These are phyloP conservation scores for Colletotrichum nymphaeae DNA, from an alignment of 2,329 filamentous ascomycete genomes.

Conservation along the genomic window DNA sequence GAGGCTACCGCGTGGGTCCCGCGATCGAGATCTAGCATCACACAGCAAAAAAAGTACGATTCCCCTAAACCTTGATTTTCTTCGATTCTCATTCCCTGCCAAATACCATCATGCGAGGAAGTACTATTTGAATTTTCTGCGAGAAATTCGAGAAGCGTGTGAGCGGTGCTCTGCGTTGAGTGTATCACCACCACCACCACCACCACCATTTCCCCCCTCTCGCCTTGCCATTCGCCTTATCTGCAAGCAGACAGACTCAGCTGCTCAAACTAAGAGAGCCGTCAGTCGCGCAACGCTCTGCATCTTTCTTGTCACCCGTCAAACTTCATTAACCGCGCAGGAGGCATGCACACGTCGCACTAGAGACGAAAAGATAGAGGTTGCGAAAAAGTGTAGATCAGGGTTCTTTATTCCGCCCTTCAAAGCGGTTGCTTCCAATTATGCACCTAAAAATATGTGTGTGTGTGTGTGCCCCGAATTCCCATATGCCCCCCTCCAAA, in stretches of 20 bases:
- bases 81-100: too few species aligned
- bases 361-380: not conserved
- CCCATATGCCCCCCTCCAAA: too few species aligned
- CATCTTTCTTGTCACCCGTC: not conserved
- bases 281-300: not conserved
- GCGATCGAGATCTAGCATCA: slow-evolving; percentile 21
- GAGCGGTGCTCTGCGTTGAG: too few species aligned
- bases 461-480: not conserved
- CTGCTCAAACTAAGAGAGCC: not conserved
- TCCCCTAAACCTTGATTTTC: too few species aligned
- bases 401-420: slow-evolving; percentile 3
- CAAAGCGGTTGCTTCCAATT: slow-evolving; percentile 5
- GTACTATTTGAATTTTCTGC: too few species aligned
- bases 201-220: not conserved
- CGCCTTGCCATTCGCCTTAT: not conserved
- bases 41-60: not conserved
- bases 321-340: not conserved
- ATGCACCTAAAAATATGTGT: slow-evolving; percentile 12
- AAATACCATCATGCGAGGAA: too few species aligned
- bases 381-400: slow-evolving; percentile 5
- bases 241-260: not conserved
- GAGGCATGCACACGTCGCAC: not conserved
- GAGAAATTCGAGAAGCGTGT: not conserved
- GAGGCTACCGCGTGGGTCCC: slow-evolving; percentile 20
- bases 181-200: not conserved